Base-by-base conservation (phyloP, 2,329 filamentous ascomycete species). In the Purpureocillium lavendulum region DNA sequence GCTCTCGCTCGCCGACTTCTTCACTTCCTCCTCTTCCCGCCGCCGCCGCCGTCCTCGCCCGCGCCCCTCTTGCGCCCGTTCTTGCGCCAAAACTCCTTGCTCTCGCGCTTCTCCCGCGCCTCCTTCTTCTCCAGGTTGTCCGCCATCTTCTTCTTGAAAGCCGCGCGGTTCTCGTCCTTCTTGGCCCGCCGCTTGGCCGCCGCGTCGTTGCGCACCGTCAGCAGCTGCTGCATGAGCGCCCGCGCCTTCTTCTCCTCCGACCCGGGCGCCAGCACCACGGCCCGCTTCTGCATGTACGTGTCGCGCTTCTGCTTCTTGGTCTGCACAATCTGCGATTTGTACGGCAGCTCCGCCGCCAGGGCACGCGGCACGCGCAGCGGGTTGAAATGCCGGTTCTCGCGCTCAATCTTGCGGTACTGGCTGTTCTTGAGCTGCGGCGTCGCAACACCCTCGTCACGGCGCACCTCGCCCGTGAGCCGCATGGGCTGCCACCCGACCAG, bases 241-340 rank as follows among this genome's bases (percentile, higher is more conserved):
- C 92, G 73, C 4, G 88, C 88, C 61, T 83, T 84, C 71, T 84
- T 87, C 73, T 98, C 92, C 61, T 97, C 90, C 21, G 83, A 83
- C 11, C 82, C 75, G 18, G 82, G 82, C 11, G 82, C 73, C 13
- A 87, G 65, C 17, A 94, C 78, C n/a, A 97, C 87, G 12, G 90
- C 92, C 9, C 92, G 84, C 69, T 96, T 96, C 69, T 94, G 87
- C 72, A 94, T 73, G 61, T 98, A 98, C 16, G 89, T 95, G 56
- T 82, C 66, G 53, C 80, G 82, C 60, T 77, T 80, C 67, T 89
- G 87, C 44, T 84, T 80, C 64, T 83, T 84, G 68, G 84, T 90
- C 58, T 80, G 70, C 16, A 83, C 76, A 55, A 95, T 89, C 61
- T 98, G 92, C 11, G 84, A 89, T 59, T 89, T 90, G 77, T 85